Percentiles rank a stretch among this genome's conserved stretches.
Conservation (phyloP, 176 grass and related monocot genomes). For the Raddia distichophylla region DNA sequence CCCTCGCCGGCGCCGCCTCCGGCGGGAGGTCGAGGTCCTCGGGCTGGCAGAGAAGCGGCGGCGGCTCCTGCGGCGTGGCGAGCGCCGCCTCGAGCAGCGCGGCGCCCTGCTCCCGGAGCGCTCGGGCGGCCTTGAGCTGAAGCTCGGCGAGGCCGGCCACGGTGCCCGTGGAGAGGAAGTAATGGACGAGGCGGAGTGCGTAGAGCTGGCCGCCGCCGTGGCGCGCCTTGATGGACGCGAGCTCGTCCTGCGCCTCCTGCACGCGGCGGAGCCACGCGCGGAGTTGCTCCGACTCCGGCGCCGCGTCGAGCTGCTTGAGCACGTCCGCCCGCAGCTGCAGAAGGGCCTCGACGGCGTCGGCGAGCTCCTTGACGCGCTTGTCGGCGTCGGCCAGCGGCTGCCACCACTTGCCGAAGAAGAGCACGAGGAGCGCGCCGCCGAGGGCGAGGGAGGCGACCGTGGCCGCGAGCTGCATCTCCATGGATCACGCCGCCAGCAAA, state of each 20-base stretch:
- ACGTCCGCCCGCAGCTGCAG: constrained; percentile 40
- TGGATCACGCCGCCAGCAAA: background rate
- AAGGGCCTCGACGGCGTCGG: constrained; percentile 44
- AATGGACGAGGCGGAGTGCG: constrained; percentile 51
- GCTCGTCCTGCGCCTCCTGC: constrained; percentile 57
- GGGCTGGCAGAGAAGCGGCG: constrained; percentile 44
- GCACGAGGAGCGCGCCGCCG: constrained; percentile 50
- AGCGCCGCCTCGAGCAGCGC: constrained; percentile 46
- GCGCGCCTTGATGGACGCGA: constrained; percentile 45
- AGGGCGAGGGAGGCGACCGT: constrained; percentile 51
- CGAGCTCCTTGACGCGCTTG: constrained; percentile 53
- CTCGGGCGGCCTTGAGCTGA: constrained; percentile 51
- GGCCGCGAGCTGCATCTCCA: constrained; percentile 54
- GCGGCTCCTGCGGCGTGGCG: constrained; percentile 47
- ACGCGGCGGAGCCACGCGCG: constrained; percentile 57
- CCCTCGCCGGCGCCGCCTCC: background rate
- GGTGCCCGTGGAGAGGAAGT: constrained; percentile 49
- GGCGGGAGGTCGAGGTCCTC: constrained; percentile 47
- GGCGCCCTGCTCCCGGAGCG: constrained; percentile 44
- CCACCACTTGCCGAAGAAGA: constrained; percentile 65
- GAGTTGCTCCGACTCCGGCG: constrained; percentile 32
- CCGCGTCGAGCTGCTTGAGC: constrained; percentile 31
- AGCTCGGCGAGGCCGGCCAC: constrained; percentile 34
- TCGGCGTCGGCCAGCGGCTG: constrained; percentile 55
- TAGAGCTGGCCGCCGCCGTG: constrained; percentile 53